Evolutionary conservation across 345 rosid genomes (phyloP), one percentile per base, ranked within the genome.

Genomic region (Lepidium sativum): DNA sequence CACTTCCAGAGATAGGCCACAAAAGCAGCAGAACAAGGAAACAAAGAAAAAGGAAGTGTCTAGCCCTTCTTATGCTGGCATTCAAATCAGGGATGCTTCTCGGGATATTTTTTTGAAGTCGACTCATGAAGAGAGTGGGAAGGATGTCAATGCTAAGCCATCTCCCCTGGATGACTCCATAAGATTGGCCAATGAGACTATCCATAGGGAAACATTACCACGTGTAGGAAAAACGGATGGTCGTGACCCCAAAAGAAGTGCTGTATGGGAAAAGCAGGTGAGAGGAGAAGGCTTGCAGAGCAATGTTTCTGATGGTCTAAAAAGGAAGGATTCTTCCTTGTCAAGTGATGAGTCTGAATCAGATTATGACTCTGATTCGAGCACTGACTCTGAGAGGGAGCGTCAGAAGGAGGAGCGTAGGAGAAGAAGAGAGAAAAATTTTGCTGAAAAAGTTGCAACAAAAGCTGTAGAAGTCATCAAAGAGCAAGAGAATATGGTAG

Each of bases 371-470:
- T 89, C 89, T 7, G 86, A 78, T 54, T 86, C 91, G 17, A 59
- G 92, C 34, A 83, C 98, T 67, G 94, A 83, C 75, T 86, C 94
- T 54, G 94, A 84, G 67, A 81, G 83, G 68, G 98, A 83, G 80
- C 78, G 68, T 67, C 94, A 83, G 68, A 87, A 87, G 79, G 96
- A 87, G 66, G 88, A 87, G 66, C 81, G 86, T 71, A 84, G 81
- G 77, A 80, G 69, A 65, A 81, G 79, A 69, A 82, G 84, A 76
- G 85, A 86, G 81, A 78, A 77, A 77, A 54, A 87, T 72, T 80
- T 89, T 54, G 85, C 96, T 55, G 96, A 89, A 79, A 80, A 73
- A 77, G 86, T 81, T 18, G 94, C 94, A 20, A 86, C 90, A 65
- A 89, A 84, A 79, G 89, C 94, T 63, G 80, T 71, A 35, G 86